phyloP scores from a whole-genome alignment of 2,329 filamentous ascomycete genomes.

The Scopulariopsis brevicaulis region DNA sequence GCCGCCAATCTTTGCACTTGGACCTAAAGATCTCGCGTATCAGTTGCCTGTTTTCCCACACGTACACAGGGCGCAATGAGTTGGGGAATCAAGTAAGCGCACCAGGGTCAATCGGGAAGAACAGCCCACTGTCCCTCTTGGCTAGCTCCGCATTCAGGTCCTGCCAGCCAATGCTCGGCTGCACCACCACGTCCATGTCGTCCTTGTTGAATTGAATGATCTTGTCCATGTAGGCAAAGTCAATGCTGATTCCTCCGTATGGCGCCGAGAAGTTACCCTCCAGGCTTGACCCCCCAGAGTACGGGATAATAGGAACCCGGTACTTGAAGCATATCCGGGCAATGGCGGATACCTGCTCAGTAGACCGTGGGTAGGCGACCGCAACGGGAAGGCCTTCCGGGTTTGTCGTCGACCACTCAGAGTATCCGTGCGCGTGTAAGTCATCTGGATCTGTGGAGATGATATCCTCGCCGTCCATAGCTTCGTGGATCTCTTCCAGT shows the following conservation, averaged over 20 bases:
- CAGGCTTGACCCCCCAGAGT: constrained; percentile 74
- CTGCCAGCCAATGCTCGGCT: constrained; percentile 89
- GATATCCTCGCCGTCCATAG: constrained; percentile 37
- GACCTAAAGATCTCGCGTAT: constrained; percentile 22
- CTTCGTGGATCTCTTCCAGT: constrained; percentile 39
- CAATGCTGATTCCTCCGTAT: constrained; percentile 77
- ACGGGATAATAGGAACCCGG: constrained; percentile 74
- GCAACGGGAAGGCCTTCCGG: constrained; percentile 49
- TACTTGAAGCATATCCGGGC: constrained; percentile 65
- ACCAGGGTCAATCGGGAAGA: constrained; percentile 85
- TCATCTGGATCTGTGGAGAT: constrained; percentile 54
- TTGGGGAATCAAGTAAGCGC: constrained; percentile 10
- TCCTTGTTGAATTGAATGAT: constrained; percentile 70
- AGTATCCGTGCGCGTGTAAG: constrained; percentile 51
- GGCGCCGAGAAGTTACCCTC: constrained; percentile 88
- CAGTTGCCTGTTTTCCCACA: neutral
- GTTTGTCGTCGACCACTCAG: constrained; percentile 54
- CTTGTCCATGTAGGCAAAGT: constrained; percentile 80
- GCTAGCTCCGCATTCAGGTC: constrained; percentile 63
- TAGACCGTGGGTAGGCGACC: constrained; percentile 51
- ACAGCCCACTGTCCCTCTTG: constrained; percentile 63
- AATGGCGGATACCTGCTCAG: constrained; percentile 47
- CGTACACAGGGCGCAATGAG: neutral
- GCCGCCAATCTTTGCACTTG: constrained; percentile 64
- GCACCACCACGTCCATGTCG: constrained; percentile 88